Base-by-base conservation (phyloP, 768 basidiomycete genomes). In the Cystobasidium tubakii region DNA sequence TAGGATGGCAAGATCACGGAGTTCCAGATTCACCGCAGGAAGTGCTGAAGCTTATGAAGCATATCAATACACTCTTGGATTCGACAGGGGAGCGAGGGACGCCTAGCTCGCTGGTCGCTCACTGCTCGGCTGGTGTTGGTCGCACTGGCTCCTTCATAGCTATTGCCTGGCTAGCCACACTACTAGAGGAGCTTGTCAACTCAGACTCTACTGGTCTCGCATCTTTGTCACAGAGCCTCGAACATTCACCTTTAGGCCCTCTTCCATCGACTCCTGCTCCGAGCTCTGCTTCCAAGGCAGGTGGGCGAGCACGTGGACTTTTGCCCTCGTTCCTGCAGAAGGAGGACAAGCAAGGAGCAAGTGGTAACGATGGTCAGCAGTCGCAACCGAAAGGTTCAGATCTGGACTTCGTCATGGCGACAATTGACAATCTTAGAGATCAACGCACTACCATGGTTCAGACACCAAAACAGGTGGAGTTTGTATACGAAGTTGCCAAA, bases 81-180 rank as follows among this genome's bases (percentile, higher is more conserved):
- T 34, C 10, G 12, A 69, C 57, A 3, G 13, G 23, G 65, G 27
- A 36, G 9, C 21, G 29, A 19, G 23, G 62, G 4, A 17, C 9
- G 53, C 36, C 36, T 19, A 55, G 42, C 0, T 39, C 71, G 4
- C n/a, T 90, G 75, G 85, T 93, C 77, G 85, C 90, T 34, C 87
- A 89, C 75, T 94, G 92, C 79, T 92, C 90, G 31, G 92, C 92
- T 0, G 92, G 92, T 2, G 84, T 93, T 73, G 92, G 92, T 1
- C 85, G 92, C 42, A 92, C 92, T 2, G 92, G 92, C 21, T 86
- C 91, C 6, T 92, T 91, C 81, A 89, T 94, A 79, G 87, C 89
- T 0, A 79, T 92, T 46, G 87, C 87, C 10, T 92, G 91, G 15
- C 83, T 93, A 43, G 83, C 92, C n/a, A 89, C 90, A 33, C 80